These are phyloP conservation scores for Stemphylium beticola DNA, from an alignment of 2,329 filamentous ascomycete species.

Conservation along the genomic window DNA sequence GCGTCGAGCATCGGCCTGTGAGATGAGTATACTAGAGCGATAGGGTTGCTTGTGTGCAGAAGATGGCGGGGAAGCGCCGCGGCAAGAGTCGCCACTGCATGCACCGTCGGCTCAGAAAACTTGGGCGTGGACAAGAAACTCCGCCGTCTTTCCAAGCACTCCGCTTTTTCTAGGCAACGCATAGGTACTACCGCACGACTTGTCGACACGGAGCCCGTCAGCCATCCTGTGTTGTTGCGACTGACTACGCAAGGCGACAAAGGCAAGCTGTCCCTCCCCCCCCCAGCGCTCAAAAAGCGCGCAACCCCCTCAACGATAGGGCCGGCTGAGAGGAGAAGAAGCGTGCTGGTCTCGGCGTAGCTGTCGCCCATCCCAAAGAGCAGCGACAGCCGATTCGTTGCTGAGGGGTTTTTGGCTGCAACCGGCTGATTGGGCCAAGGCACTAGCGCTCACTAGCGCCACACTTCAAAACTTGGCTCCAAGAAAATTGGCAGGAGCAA, in stretches of 20 bases:
- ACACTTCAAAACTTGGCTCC: constrained; percentile 3
- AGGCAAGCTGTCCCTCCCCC: too few relatives aligned
- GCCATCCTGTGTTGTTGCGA: too few relatives aligned
- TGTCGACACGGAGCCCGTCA: too few relatives aligned
- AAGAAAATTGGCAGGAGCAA: constrained; percentile 7
- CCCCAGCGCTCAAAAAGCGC: background rate
- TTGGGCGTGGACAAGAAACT: background rate
- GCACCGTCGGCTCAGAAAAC: background rate
- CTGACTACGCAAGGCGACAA: too few relatives aligned
- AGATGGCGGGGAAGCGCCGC: background rate
- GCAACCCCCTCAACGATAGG: background rate
- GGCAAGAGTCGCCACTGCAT: background rate
- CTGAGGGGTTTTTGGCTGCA: constrained; percentile 1
- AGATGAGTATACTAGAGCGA: too few relatives aligned
- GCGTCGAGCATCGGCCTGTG: too few relatives aligned
- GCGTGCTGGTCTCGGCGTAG: background rate
- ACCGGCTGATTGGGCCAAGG: constrained; percentile 5
- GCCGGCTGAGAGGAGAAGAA: background rate
- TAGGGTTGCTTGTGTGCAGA: too few relatives aligned
- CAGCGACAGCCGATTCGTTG: constrained; percentile 1
- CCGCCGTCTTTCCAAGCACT: background rate
- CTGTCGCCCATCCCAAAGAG: background rate
- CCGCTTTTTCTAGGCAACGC: background rate
- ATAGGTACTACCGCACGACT: background rate
- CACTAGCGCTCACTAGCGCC: constrained; percentile 1